Evolutionary conservation across 495 filamentous ascomycete genomes (phyloP).

Genomic region (Bathelium albidoporum): DNA sequence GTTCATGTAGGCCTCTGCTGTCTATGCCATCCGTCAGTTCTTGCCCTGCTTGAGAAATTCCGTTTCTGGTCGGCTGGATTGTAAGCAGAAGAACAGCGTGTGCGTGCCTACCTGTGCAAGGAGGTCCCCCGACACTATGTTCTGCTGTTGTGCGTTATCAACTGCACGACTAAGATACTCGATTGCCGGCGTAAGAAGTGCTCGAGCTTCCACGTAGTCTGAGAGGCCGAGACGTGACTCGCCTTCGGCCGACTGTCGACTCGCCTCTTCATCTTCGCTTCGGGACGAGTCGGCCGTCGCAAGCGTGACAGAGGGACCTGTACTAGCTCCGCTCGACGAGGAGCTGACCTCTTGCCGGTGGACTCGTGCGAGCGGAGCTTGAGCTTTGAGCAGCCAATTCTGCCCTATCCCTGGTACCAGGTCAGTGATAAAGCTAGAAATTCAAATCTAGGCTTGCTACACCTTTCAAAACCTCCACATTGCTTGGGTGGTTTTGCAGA

Average conservation of each 20-base stretch:
- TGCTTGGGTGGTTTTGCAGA: conserved; percentile 32
- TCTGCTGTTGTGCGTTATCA: conserved; percentile 29
- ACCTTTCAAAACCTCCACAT: conserved; percentile 37
- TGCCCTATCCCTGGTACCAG: conserved; percentile 34
- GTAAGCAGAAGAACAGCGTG: background rate
- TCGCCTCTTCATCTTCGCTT: conserved; percentile 19
- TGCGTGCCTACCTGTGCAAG: conserved; percentile 32
- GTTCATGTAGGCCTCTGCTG: conserved; percentile 44
- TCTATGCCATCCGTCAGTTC: conserved; percentile 25
- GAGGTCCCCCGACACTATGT: conserved; percentile 32
- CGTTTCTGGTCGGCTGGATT: background rate
- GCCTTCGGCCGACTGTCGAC: conserved; percentile 23
- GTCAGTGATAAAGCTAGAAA: conserved; percentile 5
- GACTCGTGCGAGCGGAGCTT: conserved; percentile 38
- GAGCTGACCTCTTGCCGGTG: conserved; percentile 35
- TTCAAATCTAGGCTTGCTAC: conserved; percentile 6
- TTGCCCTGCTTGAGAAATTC: background rate
- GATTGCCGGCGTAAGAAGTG: conserved; percentile 36
- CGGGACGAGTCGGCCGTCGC: conserved; percentile 5
- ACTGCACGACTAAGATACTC: conserved; percentile 41
- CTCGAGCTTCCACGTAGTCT: conserved; percentile 42
- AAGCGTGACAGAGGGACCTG: conserved; percentile 6
- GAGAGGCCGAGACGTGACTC: conserved; percentile 31
- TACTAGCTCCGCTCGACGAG: conserved; percentile 26
- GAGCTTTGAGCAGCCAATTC: conserved; percentile 41